phyloP scores from a whole-genome alignment of 768 basidiomycete genomes.

The Calocera viscosa region DNA sequence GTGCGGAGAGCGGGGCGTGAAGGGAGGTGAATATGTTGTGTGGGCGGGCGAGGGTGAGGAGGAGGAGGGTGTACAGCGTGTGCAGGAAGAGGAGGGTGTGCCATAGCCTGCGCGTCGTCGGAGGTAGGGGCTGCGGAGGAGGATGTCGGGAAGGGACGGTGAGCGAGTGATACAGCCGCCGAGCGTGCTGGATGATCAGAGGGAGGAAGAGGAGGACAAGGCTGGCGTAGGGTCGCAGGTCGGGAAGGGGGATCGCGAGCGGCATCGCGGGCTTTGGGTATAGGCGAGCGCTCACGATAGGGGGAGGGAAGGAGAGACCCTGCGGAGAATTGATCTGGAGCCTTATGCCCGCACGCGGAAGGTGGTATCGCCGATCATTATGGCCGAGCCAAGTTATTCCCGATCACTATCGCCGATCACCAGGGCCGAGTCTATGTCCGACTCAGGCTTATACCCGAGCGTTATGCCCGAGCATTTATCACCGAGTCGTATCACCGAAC shows the following conservation, averaged over 20 bases:
- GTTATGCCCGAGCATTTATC: too few species aligned
- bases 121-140: neutral
- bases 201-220: constrained; percentile 2
- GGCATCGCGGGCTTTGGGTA: neutral
- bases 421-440: too few species aligned
- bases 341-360: too few species aligned
- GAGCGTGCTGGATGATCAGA: neutral
- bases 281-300: neutral
- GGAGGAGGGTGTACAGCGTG: neutral
- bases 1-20: neutral
- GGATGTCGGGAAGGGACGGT: neutral
- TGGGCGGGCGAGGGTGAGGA: neutral
- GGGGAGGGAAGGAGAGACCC: neutral
- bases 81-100: neutral
- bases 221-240: neutral
- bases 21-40: neutral
- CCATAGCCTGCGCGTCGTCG: neutral
- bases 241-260: neutral
- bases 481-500: too few species aligned
- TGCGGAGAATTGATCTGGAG: neutral
- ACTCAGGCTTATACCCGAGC: too few species aligned
- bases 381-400: too few species aligned
- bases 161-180: neutral
- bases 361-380: too few species aligned
- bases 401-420: too few species aligned